A percentile compares a stretch with the other conserved stretches of the same genome.
These are phyloP conservation scores for Cryptosporidium bovis DNA, from an alignment of 169 alveolate genomes.

Conservation along the genomic window DNA sequence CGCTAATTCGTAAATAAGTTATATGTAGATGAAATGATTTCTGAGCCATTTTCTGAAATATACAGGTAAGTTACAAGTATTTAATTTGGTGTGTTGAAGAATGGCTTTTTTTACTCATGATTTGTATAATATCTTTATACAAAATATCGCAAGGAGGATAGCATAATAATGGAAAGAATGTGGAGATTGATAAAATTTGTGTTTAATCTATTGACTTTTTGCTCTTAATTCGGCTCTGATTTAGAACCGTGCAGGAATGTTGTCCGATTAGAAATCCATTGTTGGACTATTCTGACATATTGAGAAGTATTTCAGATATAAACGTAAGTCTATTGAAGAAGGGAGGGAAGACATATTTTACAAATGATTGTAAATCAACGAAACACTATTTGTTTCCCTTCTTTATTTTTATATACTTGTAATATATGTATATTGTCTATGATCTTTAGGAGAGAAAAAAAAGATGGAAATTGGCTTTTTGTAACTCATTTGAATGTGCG, in stretches of 20 bases:
- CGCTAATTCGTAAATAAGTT: too few species aligned
- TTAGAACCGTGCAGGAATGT: conserved; percentile 66
- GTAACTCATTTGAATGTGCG: conserved; percentile 36
- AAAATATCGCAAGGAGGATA: too few species aligned
- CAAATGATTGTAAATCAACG: too few species aligned
- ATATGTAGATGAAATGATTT: conserved; percentile 16
- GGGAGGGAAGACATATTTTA: too few species aligned
- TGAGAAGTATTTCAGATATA: conserved; percentile 1
- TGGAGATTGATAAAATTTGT: too few species aligned
- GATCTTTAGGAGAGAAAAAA: conserved; percentile 30
- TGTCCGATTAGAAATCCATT: conserved; percentile 42
- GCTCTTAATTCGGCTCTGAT: too few species aligned
- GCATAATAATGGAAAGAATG: too few species aligned
- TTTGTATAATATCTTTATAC: too few species aligned
- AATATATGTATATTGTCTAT: neutral
- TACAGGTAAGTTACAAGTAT: conserved; percentile 41
- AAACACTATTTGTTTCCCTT: too few species aligned
- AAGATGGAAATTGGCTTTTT: conserved; percentile 61
- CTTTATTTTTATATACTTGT: neutral
- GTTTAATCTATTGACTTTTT: too few species aligned
- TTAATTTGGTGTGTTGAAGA: too few species aligned
- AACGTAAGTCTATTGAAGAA: conserved; percentile 13
- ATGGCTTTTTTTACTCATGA: too few species aligned
- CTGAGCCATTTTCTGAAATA: conserved; percentile 67
- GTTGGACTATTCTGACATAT: conserved; percentile 34